A percentile compares a stretch with the other conserved stretches of the same genome.
Evolutionary conservation across 176 grass and related monocot genomes (phyloP).

Genomic region (Eleusine indica): DNA sequence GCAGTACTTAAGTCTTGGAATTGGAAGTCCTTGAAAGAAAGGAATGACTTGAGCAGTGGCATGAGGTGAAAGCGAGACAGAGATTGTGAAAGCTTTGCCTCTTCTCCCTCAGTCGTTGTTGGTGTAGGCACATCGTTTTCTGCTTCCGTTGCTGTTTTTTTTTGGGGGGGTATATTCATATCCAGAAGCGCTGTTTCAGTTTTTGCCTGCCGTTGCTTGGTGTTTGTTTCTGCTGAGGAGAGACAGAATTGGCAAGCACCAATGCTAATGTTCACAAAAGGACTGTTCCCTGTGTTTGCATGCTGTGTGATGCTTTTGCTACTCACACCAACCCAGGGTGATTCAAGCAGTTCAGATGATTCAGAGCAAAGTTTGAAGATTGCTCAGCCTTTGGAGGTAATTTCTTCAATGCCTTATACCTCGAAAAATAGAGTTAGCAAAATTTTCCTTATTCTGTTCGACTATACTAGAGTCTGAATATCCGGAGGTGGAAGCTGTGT

Average conservation of each 20-base stretch:
- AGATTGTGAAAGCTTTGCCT: conserved; percentile 34
- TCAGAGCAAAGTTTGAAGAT: conserved; percentile 38
- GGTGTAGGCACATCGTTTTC: conserved; percentile 5
- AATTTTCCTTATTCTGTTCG: not conserved
- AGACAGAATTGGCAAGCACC: conserved; percentile 17
- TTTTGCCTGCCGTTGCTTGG: conserved; percentile 7
- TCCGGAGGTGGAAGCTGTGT: not conserved
- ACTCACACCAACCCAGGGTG: conserved; percentile 11
- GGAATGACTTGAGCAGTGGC: conserved; percentile 48
- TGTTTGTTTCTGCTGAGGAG: conserved; percentile 12
- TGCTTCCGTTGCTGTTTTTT: not conserved
- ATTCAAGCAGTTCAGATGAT: conserved; percentile 9
- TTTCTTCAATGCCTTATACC: not conserved
- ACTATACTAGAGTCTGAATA: not conserved
- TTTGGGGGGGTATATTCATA: not conserved
- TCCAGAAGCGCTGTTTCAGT: conserved; percentile 8
- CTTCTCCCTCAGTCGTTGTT: conserved; percentile 24
- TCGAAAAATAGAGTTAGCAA: not conserved
- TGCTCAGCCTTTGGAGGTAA: conserved; percentile 49
- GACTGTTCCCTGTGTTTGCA: conserved; percentile 27
- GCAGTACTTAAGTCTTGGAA: conserved; percentile 38
- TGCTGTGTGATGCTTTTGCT: conserved; percentile 33
- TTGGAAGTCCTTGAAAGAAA: conserved; percentile 53
- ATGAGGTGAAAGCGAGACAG: conserved; percentile 39
- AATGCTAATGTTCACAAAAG: conserved; percentile 50